phyloP scores from a whole-genome alignment of 768 basidiomycete species.

The Royoungia palumana region DNA sequence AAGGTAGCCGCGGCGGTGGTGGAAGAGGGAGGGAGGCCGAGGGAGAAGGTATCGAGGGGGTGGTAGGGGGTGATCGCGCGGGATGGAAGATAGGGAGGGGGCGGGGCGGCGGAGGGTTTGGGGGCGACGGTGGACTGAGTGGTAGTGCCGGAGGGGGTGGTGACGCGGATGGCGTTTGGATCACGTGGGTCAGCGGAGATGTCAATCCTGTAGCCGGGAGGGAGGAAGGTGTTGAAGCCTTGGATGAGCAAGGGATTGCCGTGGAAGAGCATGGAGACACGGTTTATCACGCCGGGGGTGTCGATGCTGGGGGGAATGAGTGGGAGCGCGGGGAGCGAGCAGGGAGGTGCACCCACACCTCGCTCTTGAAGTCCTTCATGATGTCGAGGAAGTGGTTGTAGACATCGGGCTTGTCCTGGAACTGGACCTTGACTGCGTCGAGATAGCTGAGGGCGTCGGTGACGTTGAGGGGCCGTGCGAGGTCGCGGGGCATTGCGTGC shows the following conservation, averaged over 20 bases:
- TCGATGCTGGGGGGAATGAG: conserved; percentile 65
- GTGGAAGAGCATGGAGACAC: conserved; percentile 89
- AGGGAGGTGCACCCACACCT: conserved; percentile 58
- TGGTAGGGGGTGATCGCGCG: conserved; percentile 56
- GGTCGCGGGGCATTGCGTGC: conserved; percentile 6
- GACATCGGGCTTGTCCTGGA: conserved; percentile 85
- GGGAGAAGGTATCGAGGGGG: conserved; percentile 42
- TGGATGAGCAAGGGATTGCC: conserved; percentile 89
- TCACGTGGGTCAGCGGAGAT: conserved; percentile 67
- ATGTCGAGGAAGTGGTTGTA: conserved; percentile 95
- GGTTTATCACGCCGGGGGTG: conserved; percentile 94
- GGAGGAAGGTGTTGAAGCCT: conserved; percentile 97
- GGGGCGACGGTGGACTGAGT: conserved; percentile 56
- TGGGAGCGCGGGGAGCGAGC: not conserved
- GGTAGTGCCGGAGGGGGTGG: conserved; percentile 71
- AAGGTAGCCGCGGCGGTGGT: conserved; percentile 63
- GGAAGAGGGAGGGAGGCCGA: conserved; percentile 44
- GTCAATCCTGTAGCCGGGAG: conserved; percentile 92
- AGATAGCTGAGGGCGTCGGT: conserved; percentile 92
- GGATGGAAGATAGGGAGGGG: conserved; percentile 30
- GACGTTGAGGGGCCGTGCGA: conserved; percentile 73
- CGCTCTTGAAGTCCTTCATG: conserved; percentile 99
- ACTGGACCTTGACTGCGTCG: conserved; percentile 91
- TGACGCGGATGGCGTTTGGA: conserved; percentile 74
- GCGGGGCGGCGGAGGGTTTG: conserved; percentile 25